Evolutionary conservation across 306 rosid genomes (phyloP).

Genomic region (Mucuna pruriens): DNA sequence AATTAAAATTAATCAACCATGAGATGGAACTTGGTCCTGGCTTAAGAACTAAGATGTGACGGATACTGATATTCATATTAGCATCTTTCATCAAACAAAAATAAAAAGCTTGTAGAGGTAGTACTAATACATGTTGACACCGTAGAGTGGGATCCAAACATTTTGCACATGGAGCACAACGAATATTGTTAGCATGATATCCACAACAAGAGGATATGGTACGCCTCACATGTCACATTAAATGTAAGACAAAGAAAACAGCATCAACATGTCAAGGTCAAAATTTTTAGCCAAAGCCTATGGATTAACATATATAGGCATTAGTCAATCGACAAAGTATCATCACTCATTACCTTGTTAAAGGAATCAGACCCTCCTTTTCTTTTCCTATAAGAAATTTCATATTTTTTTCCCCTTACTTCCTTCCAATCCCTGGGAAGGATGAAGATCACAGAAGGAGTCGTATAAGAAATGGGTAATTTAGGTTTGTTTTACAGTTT

Average conservation of each 20-base stretch:
- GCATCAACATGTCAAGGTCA: too few species aligned
- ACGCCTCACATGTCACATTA: not conserved
- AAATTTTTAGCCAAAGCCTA: too few species aligned
- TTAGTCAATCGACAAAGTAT: not conserved
- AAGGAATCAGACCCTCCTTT: not conserved
- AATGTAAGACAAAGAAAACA: too few species aligned
- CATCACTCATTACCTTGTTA: not conserved
- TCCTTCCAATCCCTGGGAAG: not conserved
- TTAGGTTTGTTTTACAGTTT: too few species aligned
- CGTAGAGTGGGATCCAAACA: too few species aligned
- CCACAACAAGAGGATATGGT: not conserved
- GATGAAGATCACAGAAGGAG: not conserved
- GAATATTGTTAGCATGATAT: too few species aligned
- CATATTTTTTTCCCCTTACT: too few species aligned
- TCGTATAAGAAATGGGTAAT: not conserved
- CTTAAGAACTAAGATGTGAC: not conserved
- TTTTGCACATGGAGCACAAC: too few species aligned
- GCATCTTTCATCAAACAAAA: not conserved
- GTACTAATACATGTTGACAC: not conserved
- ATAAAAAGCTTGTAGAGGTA: not conserved
- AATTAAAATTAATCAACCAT: not conserved
- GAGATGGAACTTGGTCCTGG: not conserved
- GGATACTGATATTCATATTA: not conserved
- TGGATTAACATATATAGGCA: too few species aligned
- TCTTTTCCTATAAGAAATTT: not conserved